phyloP scores from a whole-genome alignment of 495 filamentous ascomycete genomes.

The Penicillium flavigenum region DNA sequence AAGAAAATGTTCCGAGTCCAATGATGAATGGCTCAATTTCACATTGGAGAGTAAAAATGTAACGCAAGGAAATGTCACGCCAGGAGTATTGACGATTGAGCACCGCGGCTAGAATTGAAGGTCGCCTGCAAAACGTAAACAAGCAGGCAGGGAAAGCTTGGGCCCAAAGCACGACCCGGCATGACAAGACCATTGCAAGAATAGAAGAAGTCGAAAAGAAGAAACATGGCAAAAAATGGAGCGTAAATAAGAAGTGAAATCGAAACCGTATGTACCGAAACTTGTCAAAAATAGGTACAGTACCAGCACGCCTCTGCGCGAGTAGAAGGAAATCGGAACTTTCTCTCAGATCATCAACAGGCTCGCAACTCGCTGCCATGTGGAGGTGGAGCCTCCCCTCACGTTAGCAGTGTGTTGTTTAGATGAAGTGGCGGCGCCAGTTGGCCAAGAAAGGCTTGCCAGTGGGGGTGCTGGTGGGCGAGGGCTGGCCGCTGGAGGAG shows the following conservation, averaged over 20 bases:
- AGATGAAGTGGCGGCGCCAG: slow-evolving; percentile 35
- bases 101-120: neutral
- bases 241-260: slow-evolving; percentile 28
- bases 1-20: slow-evolving; percentile 11
- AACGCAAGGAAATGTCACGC: slow-evolving; percentile 8
- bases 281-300: slow-evolving; percentile 29
- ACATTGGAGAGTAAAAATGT: slow-evolving; percentile 19
- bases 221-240: slow-evolving; percentile 21
- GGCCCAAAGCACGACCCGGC: neutral
- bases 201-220: slow-evolving; percentile 13
- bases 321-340: slow-evolving; percentile 22
- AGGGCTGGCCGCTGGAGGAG: slow-evolving; percentile 14
- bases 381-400: slow-evolving; percentile 16
- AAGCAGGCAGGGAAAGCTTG: neutral
- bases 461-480: slow-evolving; percentile 24
- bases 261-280: slow-evolving; percentile 19
- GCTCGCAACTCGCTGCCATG: slow-evolving; percentile 11
- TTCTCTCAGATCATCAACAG: slow-evolving; percentile 21
- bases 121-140: neutral
- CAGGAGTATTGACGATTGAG: slow-evolving; percentile 1
- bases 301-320: slow-evolving; percentile 28
- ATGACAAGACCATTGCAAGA: slow-evolving; percentile 7
- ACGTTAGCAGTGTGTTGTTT: slow-evolving; percentile 13
- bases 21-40: slow-evolving; percentile 13
- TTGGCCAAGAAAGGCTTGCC: slow-evolving; percentile 21